A percentile compares a stretch with the other conserved stretches of the same genome.
phyloP scores from a whole-genome alignment of 768 basidiomycete species.

The Lactifluus echinatus region DNA sequence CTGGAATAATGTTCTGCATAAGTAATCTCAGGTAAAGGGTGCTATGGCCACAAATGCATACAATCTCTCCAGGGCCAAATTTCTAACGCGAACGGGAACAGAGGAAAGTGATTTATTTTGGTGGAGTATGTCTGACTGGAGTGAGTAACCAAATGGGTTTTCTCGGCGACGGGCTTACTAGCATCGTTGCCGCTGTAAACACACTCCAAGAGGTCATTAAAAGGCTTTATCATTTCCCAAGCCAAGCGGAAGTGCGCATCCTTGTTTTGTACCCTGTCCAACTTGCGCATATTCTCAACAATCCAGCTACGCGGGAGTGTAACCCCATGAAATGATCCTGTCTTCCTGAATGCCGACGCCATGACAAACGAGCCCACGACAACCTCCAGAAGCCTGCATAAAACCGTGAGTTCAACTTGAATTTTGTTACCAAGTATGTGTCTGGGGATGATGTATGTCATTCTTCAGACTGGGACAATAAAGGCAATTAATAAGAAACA shows the following conservation, averaged over 20 bases:
- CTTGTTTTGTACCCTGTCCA: slow-evolving; percentile 10
- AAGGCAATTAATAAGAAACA: neutral
- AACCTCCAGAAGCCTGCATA: slow-evolving; percentile 14
- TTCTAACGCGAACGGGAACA: neutral
- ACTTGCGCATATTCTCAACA: slow-evolving; percentile 3
- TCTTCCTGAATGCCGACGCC: neutral
- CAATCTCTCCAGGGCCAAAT: slow-evolving; percentile 8
- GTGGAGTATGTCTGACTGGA: neutral
- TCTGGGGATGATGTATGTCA: neutral
- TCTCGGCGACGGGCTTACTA: neutral
- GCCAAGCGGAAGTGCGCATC: neutral
- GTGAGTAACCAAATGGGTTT: neutral
- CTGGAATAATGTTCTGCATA: neutral
- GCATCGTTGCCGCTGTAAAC: slow-evolving; percentile 9
- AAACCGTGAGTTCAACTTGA: neutral
- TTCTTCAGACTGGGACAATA: neutral
- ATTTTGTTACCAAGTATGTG: slow-evolving; percentile 4
- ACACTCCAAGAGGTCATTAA: slow-evolving; percentile 15
- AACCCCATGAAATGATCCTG: neutral
- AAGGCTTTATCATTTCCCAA: neutral
- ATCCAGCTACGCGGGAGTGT: slow-evolving; percentile 21
- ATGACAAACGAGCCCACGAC: slow-evolving; percentile 5
- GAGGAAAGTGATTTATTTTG: neutral
- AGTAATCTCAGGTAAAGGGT: neutral
- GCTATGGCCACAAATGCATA: neutral